Evolutionary conservation across 495 filamentous ascomycete genomes (phyloP), one percentile per base, ranked within the genome.

Genomic region (Podospora pseudoanserina): DNA sequence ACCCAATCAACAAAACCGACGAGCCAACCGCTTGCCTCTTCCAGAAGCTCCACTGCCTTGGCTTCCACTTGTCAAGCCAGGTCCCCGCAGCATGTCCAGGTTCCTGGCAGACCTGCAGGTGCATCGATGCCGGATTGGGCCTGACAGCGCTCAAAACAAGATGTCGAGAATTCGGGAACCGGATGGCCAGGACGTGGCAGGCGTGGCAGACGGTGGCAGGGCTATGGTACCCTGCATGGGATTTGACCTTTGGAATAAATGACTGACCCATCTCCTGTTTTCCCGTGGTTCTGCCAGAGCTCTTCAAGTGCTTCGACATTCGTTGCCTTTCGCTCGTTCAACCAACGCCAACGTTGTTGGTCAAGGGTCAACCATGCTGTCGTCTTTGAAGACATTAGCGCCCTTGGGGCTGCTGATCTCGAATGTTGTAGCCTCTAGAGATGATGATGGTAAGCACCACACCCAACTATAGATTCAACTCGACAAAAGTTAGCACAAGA

Each of bases 301-400:
- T 49, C n/a, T 63, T 19, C n/a, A 28, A 20, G 18, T 63, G 27
- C 20, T 32, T 27, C 59, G 49, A 34, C 32, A 34, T 49, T 63
- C 27, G 18, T 32, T 20, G 61, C 5, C 16, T 19, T 44, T 19
- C 61, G 6, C 18, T 32, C 61, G 30, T 44, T 63, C 61, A 32
- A 23, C 30, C 30, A 28, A 49, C 19, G 18, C 19, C 28, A 19
- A 34, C 60, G 28, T 63, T 63, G 16, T 39, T 32, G 28, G 30
- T 19, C 9, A 5, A 63, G 30, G 16, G 30, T 20, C 61, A 5
- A 5, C 62, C 61, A 59, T 65, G 44, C 27, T 67, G 55, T 59
- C 60, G 62, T n/a, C 39, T 23, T 62, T 39, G 26, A 67, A n/a
- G 62, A 65, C 23, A 65, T 64, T 54, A 30, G 20, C 53, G 28